Evolutionary conservation across 2,329 filamentous ascomycete genomes (phyloP), one percentile per base, ranked within the genome.

Genomic region (Phialophora expanda): DNA sequence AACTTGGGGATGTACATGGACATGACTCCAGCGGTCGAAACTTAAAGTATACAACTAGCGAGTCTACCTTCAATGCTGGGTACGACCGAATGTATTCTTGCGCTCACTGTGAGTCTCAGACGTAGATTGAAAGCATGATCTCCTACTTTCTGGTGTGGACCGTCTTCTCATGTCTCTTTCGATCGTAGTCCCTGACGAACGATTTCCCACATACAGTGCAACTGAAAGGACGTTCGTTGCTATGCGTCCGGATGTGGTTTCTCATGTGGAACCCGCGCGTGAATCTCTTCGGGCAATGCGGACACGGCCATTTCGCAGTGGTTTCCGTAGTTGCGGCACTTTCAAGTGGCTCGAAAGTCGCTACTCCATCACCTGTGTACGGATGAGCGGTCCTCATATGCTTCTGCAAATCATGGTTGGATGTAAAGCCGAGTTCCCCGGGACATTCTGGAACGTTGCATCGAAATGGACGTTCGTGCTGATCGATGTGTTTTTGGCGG

Each of bases 161-260:
- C 28, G 51, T 55, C 51, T 55, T 55, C 51, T 55, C 51, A 55
- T 55, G 51, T 55, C 51, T 26, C 51, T 55, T 55, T 8, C 51
- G 51, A 30, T 55, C 51, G n/a, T 32, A 55, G 17, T 55, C 51
- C 14, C 51, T 55, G 17, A 20, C 24, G 51, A 55, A 55, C 3
- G 51, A 28, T 17, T 55, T 55, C 17, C 26, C 22, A 30, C 51
- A 55, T 20, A 24, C 51, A n/a, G 22, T 55, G 28, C 51, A 55
- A 30, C 51, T 55, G 26, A 55, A 55, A n/a, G 51, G 51, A 28
- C 51, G 22, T 30, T 55, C 24, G 24, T 55, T 55, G 4, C n/a
- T 30, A 20, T 55, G 51, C 6, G 51, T 55, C 26, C 51, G 22
- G 6, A 55, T 28, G 14, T 55, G 51, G 8, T 28, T 32, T 55